Percentiles rank a stretch among this genome's conserved stretches.
phyloP scores from a whole-genome alignment of 2,329 filamentous ascomycete species.

The Dendryphion nanum region DNA sequence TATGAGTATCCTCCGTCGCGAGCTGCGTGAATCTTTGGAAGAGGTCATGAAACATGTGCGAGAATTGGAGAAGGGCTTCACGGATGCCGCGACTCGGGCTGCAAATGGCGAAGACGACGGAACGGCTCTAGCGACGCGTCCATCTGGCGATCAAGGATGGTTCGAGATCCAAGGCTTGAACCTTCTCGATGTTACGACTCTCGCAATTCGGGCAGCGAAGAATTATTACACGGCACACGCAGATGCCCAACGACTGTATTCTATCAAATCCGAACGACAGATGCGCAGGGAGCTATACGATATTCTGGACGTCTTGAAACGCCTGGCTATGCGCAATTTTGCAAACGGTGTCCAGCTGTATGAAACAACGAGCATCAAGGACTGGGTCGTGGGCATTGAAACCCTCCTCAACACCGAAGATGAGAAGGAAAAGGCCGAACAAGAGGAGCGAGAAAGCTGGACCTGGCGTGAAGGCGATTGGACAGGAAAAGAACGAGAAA shows the following conservation, averaged over 20 bases:
- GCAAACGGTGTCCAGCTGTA: constrained; percentile 75
- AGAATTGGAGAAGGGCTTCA: constrained; percentile 50
- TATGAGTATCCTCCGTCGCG: constrained; percentile 71
- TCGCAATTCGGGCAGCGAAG: constrained; percentile 94
- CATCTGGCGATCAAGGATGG: constrained; percentile 59
- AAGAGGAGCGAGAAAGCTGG: constrained; percentile 71
- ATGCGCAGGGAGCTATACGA: constrained; percentile 80
- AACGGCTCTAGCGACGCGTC: constrained; percentile 10
- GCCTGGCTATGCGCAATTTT: constrained; percentile 87
- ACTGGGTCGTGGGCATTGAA: constrained; percentile 78
- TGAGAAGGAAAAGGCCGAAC: constrained; percentile 71
- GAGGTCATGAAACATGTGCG: constrained; percentile 68
- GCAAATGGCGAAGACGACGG: constrained; percentile 4
- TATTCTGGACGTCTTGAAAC: constrained; percentile 87
- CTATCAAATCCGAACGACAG: constrained; percentile 83
- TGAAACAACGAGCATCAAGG: constrained; percentile 72
- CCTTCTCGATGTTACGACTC: constrained; percentile 85
- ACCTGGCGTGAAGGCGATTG: constrained; percentile 76
- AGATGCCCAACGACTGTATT: constrained; percentile 77
- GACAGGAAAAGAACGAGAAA: constrained; percentile 69
- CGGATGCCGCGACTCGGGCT: constrained; percentile 7
- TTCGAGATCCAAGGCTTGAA: constrained; percentile 89
- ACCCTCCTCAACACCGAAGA: constrained; percentile 75
- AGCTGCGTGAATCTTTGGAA: constrained; percentile 65
- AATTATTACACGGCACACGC: constrained; percentile 95